Base-by-base conservation (phyloP, 805 yeast genomes). In the Yamadazyma kitorensis region DNA sequence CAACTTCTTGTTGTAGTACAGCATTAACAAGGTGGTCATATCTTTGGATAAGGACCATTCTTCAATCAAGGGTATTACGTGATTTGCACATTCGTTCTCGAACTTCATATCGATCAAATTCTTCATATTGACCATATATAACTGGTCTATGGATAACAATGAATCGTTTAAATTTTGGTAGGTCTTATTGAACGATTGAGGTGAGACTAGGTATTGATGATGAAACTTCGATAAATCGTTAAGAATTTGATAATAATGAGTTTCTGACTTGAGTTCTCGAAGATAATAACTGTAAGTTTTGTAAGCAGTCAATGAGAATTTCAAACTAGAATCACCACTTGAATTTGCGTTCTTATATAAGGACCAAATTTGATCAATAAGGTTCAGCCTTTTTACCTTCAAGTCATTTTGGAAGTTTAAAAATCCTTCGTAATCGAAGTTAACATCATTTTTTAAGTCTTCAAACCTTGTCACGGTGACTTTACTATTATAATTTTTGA, bases 341-440 rank as follows among this genome's bases (percentile, higher is more conserved):
- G n/a, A n/a, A n/a, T n/a, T n/a, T n/a, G n/a, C n/a, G n/a, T n/a
- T n/a, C 16, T 44, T 48, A 47, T 55, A 63, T 22, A 65, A 50
- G n/a, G 42, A 37, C 72, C 71, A 67, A 11, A 65, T 44, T 31
- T 60, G 58, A 12, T 44, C 33, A 29, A 64, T 44, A 8, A 56
- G 46, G 2, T 49, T 50, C 4, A 31, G 26, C 35, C 73, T 48
- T 32, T 50, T 55, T n/a, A 36, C 24, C 17, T 46, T 41, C 20
- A 66, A 41, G 13, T 48, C 52, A 2, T 48, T 37, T 6, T 51
- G 31, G 30, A 50, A 63, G 20, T 34, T 48, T 39, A 64, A 43
- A 45, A 48, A 67, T 4, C 61, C 58, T 38, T 63, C 64, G 41
- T 63, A 63, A 40, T 67, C 68, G 35, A 67, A 67, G 29, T 62